A percentile compares a stretch with the other conserved stretches of the same genome.
These are phyloP conservation scores for Brachypodium distachyon DNA, from an alignment of 202 grass and related monocot species.

Conservation along the genomic window DNA sequence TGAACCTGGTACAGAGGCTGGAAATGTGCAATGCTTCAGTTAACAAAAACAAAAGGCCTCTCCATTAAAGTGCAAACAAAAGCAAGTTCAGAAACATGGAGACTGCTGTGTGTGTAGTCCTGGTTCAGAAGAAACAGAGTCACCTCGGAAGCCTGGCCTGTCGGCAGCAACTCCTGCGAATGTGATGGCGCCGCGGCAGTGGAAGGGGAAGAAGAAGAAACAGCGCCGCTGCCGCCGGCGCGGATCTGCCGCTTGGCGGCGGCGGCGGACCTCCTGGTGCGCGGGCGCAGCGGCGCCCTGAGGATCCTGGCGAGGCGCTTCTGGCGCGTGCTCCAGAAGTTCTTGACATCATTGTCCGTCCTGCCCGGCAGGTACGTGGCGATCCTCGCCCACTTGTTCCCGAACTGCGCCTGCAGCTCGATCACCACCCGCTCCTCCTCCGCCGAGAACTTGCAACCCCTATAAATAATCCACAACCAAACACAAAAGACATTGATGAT, in stretches of 20 bases:
- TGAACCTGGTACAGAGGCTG: background rate
- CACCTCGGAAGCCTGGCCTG: slow-evolving; percentile 14
- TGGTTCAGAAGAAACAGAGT: background rate
- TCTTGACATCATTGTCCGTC: slow-evolving; percentile 86
- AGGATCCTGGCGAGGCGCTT: slow-evolving; percentile 51
- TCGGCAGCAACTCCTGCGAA: background rate
- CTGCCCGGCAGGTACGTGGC: slow-evolving; percentile 46
- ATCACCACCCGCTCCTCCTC: slow-evolving; percentile 60
- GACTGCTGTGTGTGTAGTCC: too few relatives aligned
- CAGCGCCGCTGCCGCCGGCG: background rate
- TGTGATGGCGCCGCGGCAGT: background rate
- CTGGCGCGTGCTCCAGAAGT: slow-evolving; percentile 72
- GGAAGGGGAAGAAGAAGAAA: background rate
- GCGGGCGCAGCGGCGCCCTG: background rate
- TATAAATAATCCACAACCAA: background rate
- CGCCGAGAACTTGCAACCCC: slow-evolving; percentile 48
- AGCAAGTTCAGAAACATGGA: background rate
- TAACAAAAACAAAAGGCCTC: background rate
- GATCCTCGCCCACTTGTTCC: slow-evolving; percentile 81
- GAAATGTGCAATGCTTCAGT: background rate
- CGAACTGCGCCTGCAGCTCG: slow-evolving; percentile 38
- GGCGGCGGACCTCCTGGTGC: background rate
- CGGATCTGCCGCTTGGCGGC: background rate
- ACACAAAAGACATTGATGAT: background rate
- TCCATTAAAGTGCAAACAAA: too few relatives aligned